phyloP scores from a whole-genome alignment of 2,329 filamentous ascomycete genomes.

The Colletotrichum eremochloae region DNA sequence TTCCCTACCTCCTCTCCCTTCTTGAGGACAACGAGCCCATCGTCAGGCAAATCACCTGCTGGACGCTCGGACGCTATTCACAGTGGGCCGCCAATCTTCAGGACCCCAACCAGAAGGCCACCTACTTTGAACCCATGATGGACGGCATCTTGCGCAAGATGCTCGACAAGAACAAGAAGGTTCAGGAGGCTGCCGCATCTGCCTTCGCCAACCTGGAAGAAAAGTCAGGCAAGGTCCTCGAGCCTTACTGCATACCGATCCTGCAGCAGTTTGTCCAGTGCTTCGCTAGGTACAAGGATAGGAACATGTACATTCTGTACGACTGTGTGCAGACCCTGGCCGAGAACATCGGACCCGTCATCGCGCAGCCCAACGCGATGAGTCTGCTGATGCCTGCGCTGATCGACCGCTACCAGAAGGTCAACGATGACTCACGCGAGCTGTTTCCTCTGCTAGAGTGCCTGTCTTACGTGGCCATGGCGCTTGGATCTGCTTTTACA shows the following conservation, averaged over 20 bases:
- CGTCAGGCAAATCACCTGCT: slow-evolving; percentile 96
- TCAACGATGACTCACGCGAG: slow-evolving; percentile 90
- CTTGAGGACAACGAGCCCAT: slow-evolving; percentile 89
- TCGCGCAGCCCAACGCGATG: slow-evolving; percentile 86
- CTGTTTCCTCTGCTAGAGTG: slow-evolving; percentile 97
- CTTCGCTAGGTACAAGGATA: slow-evolving; percentile 96
- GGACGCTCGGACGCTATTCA: slow-evolving; percentile 95
- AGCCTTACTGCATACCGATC: slow-evolving; percentile 90
- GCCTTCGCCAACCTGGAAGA: slow-evolving; percentile 97
- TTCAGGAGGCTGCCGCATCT: slow-evolving; percentile 95
- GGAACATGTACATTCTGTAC: slow-evolving; percentile 99
- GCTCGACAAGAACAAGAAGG: slow-evolving; percentile 97
- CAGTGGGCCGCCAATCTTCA: slow-evolving; percentile 87
- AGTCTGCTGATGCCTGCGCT: slow-evolving; percentile 92
- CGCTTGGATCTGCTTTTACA: slow-evolving; percentile 84
- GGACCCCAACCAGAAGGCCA: slow-evolving; percentile 74
- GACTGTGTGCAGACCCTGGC: slow-evolving; percentile 98
- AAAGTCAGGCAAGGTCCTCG: slow-evolving; percentile 84
- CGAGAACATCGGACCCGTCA: slow-evolving; percentile 85
- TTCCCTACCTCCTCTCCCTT: slow-evolving; percentile 90
- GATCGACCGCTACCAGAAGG: slow-evolving; percentile 87
- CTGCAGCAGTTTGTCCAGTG: slow-evolving; percentile 92
- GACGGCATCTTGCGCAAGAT: slow-evolving; percentile 94
- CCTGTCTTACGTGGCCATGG: slow-evolving; percentile 91
- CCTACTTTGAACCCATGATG: slow-evolving; percentile 96